These are phyloP conservation scores for Phaeotremella skinneri DNA, from an alignment of 768 basidiomycete species.

Conservation along the genomic window DNA sequence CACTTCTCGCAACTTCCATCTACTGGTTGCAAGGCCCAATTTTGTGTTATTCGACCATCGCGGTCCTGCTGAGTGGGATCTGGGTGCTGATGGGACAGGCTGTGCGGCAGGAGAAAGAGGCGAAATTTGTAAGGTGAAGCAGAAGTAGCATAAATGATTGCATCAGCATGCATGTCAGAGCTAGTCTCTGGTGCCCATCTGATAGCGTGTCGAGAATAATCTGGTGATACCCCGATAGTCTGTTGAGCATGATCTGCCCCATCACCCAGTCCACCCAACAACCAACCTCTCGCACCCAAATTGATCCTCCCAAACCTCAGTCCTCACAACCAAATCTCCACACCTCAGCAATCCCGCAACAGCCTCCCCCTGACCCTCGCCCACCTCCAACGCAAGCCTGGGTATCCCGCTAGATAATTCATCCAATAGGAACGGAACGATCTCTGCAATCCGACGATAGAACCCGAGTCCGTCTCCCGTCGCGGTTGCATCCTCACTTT, in stretches of 20 bases:
- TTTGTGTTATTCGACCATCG: slow-evolving; percentile 41
- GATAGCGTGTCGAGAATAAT: too few relatives aligned
- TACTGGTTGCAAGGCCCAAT: slow-evolving; percentile 51
- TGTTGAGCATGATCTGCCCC: not conserved
- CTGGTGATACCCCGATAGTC: too few relatives aligned
- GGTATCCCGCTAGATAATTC: slow-evolving; percentile 20
- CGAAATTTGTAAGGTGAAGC: slow-evolving; percentile 6
- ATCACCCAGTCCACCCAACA: slow-evolving; percentile 28
- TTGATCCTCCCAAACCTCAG: slow-evolving; percentile 75
- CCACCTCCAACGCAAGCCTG: slow-evolving; percentile 73
- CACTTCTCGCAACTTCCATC: slow-evolving; percentile 66
- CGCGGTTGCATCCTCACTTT: not conserved
- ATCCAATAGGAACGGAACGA: slow-evolving; percentile 58
- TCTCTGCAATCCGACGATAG: slow-evolving; percentile 68
- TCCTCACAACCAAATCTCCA: slow-evolving; percentile 52
- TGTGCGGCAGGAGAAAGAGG: slow-evolving; percentile 20
- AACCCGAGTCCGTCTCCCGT: slow-evolving; percentile 61
- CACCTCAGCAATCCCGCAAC: slow-evolving; percentile 62
- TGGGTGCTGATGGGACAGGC: slow-evolving; percentile 12
- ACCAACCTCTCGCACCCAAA: slow-evolving; percentile 75
- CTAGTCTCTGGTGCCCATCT: not conserved
- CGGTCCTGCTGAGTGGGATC: slow-evolving; percentile 26
- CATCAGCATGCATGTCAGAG: not conserved
- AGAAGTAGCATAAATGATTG: not conserved
- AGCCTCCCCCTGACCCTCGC: slow-evolving; percentile 64